A percentile compares a stretch with the other conserved stretches of the same genome.
These are phyloP conservation scores for Paracorniculantispora psalliotae DNA, from an alignment of 2,329 filamentous ascomycete genomes.

Conservation along the genomic window DNA sequence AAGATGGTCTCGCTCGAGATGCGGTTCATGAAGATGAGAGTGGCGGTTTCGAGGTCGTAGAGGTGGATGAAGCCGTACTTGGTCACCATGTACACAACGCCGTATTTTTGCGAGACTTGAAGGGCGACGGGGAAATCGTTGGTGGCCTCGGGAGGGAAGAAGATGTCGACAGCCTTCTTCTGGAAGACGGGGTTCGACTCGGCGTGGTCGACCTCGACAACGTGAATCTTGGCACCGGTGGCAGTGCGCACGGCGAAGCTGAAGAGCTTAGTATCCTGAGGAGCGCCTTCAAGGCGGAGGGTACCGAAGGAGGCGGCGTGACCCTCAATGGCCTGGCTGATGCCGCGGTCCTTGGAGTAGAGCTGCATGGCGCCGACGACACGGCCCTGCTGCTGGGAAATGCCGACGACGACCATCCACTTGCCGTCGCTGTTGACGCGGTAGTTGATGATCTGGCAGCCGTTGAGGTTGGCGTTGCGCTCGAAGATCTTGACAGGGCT, in stretches of 20 bases:
- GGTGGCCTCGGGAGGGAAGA: constrained; percentile 90
- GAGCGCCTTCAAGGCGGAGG: constrained; percentile 79
- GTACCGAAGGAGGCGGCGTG: constrained; percentile 94
- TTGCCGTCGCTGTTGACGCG: constrained; percentile 91
- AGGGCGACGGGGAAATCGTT: constrained; percentile 98
- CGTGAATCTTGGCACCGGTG: constrained; percentile 88
- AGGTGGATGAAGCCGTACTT: constrained; percentile 99
- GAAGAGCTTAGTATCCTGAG: constrained; percentile 90
- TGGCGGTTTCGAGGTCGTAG: constrained; percentile 93
- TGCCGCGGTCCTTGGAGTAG: constrained; percentile 91
- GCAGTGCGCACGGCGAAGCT: constrained; percentile 91
- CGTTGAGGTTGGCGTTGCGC: constrained; percentile 81
- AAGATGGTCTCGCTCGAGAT: constrained; percentile 99
- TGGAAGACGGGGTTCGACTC: constrained; percentile 82
- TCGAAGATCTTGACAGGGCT: constrained; percentile 89
- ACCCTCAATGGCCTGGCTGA: constrained; percentile 96
- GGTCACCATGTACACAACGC: constrained; percentile 93
- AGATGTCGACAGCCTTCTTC: constrained; percentile 97
- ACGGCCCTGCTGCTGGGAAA: constrained; percentile 86
- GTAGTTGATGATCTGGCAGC: constrained; percentile 99
- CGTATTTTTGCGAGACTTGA: constrained; percentile 95
- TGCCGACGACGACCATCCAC: constrained; percentile 97
- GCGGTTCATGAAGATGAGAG: constrained; percentile 98
- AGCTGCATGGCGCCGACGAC: constrained; percentile 96
- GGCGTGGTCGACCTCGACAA: constrained; percentile 94